Percentiles rank a stretch among this genome's conserved stretches.
Conservation (phyloP, 441 rosid species). For the Pelargonium cotyledonis region DNA sequence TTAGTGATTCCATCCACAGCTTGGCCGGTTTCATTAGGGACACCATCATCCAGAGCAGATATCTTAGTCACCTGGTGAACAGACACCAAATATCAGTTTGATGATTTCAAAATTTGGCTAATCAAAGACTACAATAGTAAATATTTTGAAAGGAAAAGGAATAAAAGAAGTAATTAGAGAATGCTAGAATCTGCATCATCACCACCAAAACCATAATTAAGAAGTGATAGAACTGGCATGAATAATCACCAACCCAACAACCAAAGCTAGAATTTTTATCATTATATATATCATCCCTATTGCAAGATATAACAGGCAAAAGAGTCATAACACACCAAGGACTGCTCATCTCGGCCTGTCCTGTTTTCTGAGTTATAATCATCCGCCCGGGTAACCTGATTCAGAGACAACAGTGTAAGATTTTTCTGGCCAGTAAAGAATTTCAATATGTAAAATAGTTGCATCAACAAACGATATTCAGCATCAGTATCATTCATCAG, state of each 20-base stretch:
- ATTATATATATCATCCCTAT: too few relatives aligned
- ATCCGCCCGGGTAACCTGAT: background rate
- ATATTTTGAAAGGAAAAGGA: background rate
- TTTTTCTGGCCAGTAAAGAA: background rate
- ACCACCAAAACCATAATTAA: background rate
- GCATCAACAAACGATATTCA: background rate
- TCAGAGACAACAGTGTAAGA: background rate
- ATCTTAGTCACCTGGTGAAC: conserved; percentile 26
- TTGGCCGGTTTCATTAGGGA: conserved; percentile 26
- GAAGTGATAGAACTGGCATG: too few relatives aligned
- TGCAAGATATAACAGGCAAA: too few relatives aligned
- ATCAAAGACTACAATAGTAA: background rate
- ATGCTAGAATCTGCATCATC: background rate
- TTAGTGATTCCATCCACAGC: conserved; percentile 26
- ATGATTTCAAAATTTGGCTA: conserved; percentile 10
- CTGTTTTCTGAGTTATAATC: too few relatives aligned
- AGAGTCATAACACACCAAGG: too few relatives aligned
- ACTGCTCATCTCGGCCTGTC: too few relatives aligned
- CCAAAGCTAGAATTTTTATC: too few relatives aligned
- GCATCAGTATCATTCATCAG: background rate
- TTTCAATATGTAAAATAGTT: background rate
- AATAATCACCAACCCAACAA: too few relatives aligned
- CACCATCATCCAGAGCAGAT: conserved; percentile 15
- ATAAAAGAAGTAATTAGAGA: background rate
- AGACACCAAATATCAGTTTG: conserved; percentile 14